Evolutionary conservation across 495 filamentous ascomycete species (phyloP), one percentile per base, ranked within the genome.

Genomic region (Neurospora terricola): DNA sequence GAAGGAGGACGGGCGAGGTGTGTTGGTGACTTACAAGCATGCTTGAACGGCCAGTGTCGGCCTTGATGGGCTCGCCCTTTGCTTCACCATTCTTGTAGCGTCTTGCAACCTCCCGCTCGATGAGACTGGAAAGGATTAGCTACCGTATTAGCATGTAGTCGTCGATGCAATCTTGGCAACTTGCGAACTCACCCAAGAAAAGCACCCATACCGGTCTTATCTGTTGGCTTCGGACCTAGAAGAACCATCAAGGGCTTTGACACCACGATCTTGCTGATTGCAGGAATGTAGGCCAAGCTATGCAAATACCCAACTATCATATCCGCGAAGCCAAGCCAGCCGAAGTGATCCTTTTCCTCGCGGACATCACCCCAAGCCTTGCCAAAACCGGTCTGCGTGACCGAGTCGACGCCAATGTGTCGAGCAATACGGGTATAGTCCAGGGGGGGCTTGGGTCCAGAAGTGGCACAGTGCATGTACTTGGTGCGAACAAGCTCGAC

Each of bases 331-430:
- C 2, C 45, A 12, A 62, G 54, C 54, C 54, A 62, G 27, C 23
- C 27, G 7, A 30, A 62, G 54, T 62, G 54, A 62, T 62, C 54
- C 54, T 62, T 62, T 18, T 62, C 54, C 0, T 62, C 54, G 54
- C 54, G 68, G 40, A 73, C 12, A 38, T 48, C 12, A 10, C 69
- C 72, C 66, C 62, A 75, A 0, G 68, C 39, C 43, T 66, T 18
- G 76, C 91, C 75, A 48, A 83, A 83, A 75, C 88, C 80, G 4
- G 83, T 73, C 10, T 79, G 78, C 6, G 82, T 80, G 70, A 86
- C 83, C 3, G 85, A 74, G 72, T 88, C 86, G n/a, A 87, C 72
- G 8, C 27, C 23, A 23, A 75, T 71, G 38, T 45, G 66, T 54
- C 74, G 27, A 37, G 72, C 68, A 36, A 68, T 37, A 5, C 36